Base-by-base conservation (phyloP, 108 stramenopile species). In the Aurantiochytrium sp. region DNA sequence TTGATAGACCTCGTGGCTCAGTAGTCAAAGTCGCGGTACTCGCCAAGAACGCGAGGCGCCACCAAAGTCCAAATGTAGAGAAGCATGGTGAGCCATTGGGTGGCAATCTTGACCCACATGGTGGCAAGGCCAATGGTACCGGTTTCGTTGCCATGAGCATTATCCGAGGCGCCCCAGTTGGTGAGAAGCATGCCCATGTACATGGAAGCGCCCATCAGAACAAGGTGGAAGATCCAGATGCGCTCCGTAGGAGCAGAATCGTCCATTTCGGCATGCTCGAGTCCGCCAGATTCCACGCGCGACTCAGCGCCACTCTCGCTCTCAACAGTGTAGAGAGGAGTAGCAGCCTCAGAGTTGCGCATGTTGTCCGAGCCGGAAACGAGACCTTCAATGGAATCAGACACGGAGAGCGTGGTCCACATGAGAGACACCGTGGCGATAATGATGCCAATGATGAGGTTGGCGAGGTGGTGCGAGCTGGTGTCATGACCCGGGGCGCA, bases 191-290 rank as follows among this genome's bases (percentile, higher is more conserved):
- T 83, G 73, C 47, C 73, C 73, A 83, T 83, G 49, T 83, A 83
- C 73, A 83, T 83, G 47, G 73, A 83, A 21, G 73, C 73, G 44
- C 47, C 49, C 47, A 83, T 45, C 44, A 83, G 8, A 43, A 83
- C 49, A 8, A 83, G 73, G 73, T 83, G 73, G 73, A 83, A 83
- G 73, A 83, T 83, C 73, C 73, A 83, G 73, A 83, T 45, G 49
- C 25, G 19, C 49, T 51, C 47, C 6, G 44, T 43, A 8, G 44
- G 1, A 21, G 12, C 23, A 5, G 44, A 8, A 10, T 83, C 73
- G 14, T 83, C 73, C 12, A 10, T 12, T 14, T 5, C 12, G 25
- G 73, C 44, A 10, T 45, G 44, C 73, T 83, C 73, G 21, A 19
- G 44, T 5, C 42, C 44, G 73, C 49, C 73, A 5, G 47, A 25